Evolutionary conservation across 768 basidiomycete genomes (phyloP), one percentile per base, ranked within the genome.

Genomic region (Boletus rubescentipes): DNA sequence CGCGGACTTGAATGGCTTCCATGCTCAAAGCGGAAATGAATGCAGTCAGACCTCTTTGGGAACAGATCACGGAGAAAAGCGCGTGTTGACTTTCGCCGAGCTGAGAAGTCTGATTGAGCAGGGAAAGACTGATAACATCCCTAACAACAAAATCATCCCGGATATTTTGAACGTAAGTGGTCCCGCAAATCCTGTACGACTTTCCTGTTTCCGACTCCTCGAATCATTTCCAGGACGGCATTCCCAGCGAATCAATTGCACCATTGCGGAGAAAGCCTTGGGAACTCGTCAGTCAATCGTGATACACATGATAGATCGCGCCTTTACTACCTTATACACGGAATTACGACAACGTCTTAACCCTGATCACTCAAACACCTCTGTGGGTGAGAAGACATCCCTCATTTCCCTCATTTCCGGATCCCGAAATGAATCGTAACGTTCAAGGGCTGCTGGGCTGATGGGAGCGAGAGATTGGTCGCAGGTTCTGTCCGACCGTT

Each of bases 141-240:
- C 90, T 1, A 87, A 91, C 62, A 92, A 91, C 66, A 88, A 84
- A 59, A 55, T 77, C 49, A 89, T 92, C 41, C 83, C 86, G 0
- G 76, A 85, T n/a, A 72, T 66, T 2, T 60, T 91, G 34, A 88
- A 85, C 71, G 90, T 89, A 63, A 57, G 81, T 66, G 32, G 20
- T 49, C 37, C 35, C 29, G 37, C 58, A 36, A 47, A 55, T 36
- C 44, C 9, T 23, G 29, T 6, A 9, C 10, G 30, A 36, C 23
- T 23, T 23, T 51, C 20, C 20, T 47, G 34, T 39, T 48, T 37
- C 34, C 29, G 12, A 42, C 53, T 47, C 39, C 46, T n/a, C 29
- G 23, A 41, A 49, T 52, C 37, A 53, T 8, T n/a, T 41, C 18
- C 54, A 90, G 87, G 74, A 78, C 12, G 77, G 73, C 16, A 59